These are phyloP conservation scores for Claviceps purpurea DNA, from an alignment of 2,329 filamentous ascomycete genomes.

Conservation along the genomic window DNA sequence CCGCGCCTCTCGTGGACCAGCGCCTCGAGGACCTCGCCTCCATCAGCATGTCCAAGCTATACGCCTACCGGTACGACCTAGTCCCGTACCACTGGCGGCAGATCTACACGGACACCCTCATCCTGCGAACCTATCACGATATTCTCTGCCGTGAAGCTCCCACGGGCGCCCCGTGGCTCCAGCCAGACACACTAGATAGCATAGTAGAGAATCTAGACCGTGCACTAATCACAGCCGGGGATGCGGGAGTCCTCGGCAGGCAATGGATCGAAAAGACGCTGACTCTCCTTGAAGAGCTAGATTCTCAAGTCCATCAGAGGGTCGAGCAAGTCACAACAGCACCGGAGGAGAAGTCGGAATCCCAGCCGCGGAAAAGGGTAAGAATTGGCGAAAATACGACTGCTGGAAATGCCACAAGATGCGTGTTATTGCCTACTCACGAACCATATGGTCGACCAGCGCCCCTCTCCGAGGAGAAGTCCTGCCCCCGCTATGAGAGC, in stretches of 20 bases:
- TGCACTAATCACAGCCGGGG: conserved; percentile 63
- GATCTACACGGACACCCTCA: conserved; percentile 56
- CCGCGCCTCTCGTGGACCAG: conserved; percentile 19
- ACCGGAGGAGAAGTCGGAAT: background rate
- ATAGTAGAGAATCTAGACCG: conserved; percentile 59
- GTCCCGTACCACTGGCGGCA: conserved; percentile 56
- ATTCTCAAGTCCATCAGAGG: conserved; percentile 7
- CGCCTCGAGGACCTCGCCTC: conserved; percentile 43
- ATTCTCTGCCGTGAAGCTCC: conserved; percentile 10
- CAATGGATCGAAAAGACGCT: conserved; percentile 39
- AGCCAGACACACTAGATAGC: conserved; percentile 28
- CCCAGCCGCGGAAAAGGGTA: conserved; percentile 11
- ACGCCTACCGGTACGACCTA: conserved; percentile 53
- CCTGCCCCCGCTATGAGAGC: conserved; percentile 18
- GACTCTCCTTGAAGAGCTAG: conserved; percentile 22
- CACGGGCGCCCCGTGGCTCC: background rate
- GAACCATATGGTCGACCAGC: conserved; percentile 18
- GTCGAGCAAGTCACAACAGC: too few species aligned
- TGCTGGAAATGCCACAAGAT: too few species aligned
- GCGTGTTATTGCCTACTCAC: conserved; percentile 11
- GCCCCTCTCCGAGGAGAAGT: conserved; percentile 9
- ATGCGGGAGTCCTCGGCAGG: conserved; percentile 37
- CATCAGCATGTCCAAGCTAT: conserved; percentile 52
- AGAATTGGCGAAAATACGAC: too few species aligned
- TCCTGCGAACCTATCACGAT: conserved; percentile 43